phyloP scores from a whole-genome alignment of 257 asterid genomes.

The Catharanthus roseus region DNA sequence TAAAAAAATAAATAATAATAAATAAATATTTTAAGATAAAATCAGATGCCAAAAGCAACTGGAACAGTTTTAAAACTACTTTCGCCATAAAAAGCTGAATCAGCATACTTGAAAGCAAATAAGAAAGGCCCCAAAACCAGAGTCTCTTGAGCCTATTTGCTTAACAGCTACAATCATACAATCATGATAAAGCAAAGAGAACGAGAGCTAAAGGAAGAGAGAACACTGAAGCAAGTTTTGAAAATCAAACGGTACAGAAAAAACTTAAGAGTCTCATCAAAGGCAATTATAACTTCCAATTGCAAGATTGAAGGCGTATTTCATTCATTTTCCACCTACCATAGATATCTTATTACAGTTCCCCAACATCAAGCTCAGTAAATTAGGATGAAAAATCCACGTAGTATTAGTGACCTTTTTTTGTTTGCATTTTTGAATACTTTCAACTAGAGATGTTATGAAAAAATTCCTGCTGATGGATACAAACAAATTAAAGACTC shows the following conservation, averaged over 20 bases:
- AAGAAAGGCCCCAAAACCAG: no score
- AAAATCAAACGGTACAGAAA: neutral
- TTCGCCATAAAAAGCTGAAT: no score
- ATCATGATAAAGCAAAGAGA: no score
- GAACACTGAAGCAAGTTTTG: neutral
- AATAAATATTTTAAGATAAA: no score
- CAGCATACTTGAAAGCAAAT: no score
- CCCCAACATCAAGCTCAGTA: neutral
- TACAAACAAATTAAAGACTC: neutral
- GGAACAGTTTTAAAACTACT: no score
- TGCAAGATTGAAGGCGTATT: neutral
- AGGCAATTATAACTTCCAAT: neutral
- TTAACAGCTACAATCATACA: neutral
- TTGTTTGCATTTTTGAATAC: neutral
- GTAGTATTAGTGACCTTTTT: neutral
- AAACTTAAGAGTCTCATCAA: neutral
- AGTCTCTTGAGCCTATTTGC: neutral
- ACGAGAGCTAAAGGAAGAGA: neutral
- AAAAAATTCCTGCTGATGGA: conserved; percentile 1
- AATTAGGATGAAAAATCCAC: neutral
- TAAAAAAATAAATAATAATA: no score
- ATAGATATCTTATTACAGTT: neutral
- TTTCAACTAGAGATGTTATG: neutral
- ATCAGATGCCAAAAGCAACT: no score
- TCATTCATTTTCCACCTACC: neutral